Base-by-base conservation (phyloP, 768 basidiomycete species). In the Mycena epipterygia region DNA sequence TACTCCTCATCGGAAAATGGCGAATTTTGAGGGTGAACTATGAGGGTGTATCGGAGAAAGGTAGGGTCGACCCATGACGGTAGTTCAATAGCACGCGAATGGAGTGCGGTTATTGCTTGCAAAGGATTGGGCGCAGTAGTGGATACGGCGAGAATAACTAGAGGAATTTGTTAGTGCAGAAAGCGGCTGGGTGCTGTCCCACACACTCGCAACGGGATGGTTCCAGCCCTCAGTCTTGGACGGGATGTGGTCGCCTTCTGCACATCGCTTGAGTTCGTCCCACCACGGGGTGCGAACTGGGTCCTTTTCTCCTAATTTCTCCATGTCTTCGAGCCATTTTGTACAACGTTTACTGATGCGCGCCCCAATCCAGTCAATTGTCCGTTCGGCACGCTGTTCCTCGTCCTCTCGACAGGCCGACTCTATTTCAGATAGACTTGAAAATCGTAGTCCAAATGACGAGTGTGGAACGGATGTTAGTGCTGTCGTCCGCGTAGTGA, bases 351-450 rank as follows among this genome's bases (percentile, higher is more conserved):
- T 86, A 46, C 84, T 81, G 62, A 95, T 90, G 55, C 95, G 89
- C 14, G 89, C 88, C 41, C 92, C 87, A 72, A 96, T 91, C 95
- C 95, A 96, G 81, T 96, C 95, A 73, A 95, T 86, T n/a, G 89
- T 91, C 53, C 95, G 88, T 27, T 88, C 88, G 0, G 95, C 93
- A 35, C 95, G 92, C 73, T 89, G 82, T 70, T 93, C 91, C 72
- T 95, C 94, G 73, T 92, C 91, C 79, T 96, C 95, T 21, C 86
- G 86, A 73, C 91, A 93, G 17, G 91, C 91, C 21, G 84, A 79
- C 77, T 96, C 95, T 17, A 93, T 88, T 73, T 93, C 91, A 2
- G 75, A 70, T 48, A 96, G 82, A 78, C 93, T 89, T 17, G 94
- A 95, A 82, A 96, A 96, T 59, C 94, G 88, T 25, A 96, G 83